phyloP scores from a whole-genome alignment of 352 stramenopile genomes.

The Sclerospora graminicola region DNA sequence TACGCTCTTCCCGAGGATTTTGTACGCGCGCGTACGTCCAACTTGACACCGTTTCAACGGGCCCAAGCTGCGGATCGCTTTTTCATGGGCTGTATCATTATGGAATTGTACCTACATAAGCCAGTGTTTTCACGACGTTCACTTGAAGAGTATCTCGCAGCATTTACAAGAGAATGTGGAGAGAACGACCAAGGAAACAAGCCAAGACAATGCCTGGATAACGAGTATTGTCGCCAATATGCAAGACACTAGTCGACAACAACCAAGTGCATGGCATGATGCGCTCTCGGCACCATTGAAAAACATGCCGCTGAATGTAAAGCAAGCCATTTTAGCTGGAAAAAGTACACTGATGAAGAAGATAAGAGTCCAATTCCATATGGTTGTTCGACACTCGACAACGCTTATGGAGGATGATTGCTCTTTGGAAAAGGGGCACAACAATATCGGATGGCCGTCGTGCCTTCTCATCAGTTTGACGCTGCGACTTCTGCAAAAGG shows the following conservation, averaged over 20 bases:
- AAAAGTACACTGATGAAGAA: too few species aligned
- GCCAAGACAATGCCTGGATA: conserved; percentile 18
- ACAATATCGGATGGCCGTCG: too few species aligned
- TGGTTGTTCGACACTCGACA: too few species aligned
- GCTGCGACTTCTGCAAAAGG: too few species aligned
- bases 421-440: too few species aligned
- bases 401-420: too few species aligned
- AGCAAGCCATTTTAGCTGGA: conserved; percentile 37
- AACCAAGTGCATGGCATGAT: conserved; percentile 20
- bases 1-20: conserved; percentile 24
- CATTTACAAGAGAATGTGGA: conserved; percentile 9
- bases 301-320: conserved; percentile 36
- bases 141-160: conserved; percentile 26
- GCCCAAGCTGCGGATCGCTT: conserved; percentile 43
- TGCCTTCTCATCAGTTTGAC: too few species aligned
- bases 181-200: background rate
- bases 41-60: conserved; percentile 23
- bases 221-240: conserved; percentile 11
- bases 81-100: conserved; percentile 52
- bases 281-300: conserved; percentile 15
- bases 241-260: conserved; percentile 2
- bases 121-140: conserved; percentile 53
- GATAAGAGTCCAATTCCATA: too few species aligned
- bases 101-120: conserved; percentile 46
- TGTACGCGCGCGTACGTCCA: background rate